phyloP scores from a whole-genome alignment of 495 filamentous ascomycete species.

The Parathielavia hyrcaniae region DNA sequence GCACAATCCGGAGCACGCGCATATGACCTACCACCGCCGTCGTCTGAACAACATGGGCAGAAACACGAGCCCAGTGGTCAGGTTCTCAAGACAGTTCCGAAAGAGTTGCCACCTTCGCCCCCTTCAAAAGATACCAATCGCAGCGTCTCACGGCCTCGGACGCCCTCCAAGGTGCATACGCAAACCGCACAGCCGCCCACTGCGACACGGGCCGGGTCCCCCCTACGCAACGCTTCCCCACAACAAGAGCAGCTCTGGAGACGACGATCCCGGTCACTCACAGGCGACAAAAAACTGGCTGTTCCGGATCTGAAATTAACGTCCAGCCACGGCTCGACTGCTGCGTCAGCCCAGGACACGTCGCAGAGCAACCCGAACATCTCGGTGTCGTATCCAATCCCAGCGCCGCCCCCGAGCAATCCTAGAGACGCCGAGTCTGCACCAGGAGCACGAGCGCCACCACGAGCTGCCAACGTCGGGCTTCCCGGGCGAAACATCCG shows the following conservation, averaged over 20 bases:
- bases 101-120: conserved; percentile 35
- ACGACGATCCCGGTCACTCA: conserved; percentile 43
- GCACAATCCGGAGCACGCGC: conserved; percentile 2
- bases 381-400: conserved; percentile 14
- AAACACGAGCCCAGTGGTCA: conserved; percentile 13
- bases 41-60: conserved; percentile 25
- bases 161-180: conserved; percentile 16
- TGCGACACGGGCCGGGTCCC: conserved; percentile 14
- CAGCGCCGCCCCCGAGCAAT: conserved; percentile 10
- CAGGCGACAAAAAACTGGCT: conserved; percentile 36
- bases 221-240: conserved; percentile 26
- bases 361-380: conserved; percentile 11
- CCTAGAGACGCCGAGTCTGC: conserved; percentile 7
- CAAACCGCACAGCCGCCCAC: conserved; percentile 18
- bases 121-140: conserved; percentile 34
- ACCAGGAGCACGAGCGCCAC: conserved; percentile 16
- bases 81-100: conserved; percentile 7
- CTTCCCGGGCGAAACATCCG: conserved; percentile 34
- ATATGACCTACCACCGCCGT: conserved; percentile 13
- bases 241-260: conserved; percentile 41
- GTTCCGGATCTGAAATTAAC: conserved; percentile 42
- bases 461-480: conserved; percentile 19
- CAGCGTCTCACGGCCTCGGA: conserved; percentile 11
- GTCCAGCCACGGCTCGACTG: conserved; percentile 43
- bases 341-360: conserved; percentile 21